These are phyloP conservation scores for Bretziella fagacearum DNA, from an alignment of 2,329 filamentous ascomycete species.

Conservation along the genomic window DNA sequence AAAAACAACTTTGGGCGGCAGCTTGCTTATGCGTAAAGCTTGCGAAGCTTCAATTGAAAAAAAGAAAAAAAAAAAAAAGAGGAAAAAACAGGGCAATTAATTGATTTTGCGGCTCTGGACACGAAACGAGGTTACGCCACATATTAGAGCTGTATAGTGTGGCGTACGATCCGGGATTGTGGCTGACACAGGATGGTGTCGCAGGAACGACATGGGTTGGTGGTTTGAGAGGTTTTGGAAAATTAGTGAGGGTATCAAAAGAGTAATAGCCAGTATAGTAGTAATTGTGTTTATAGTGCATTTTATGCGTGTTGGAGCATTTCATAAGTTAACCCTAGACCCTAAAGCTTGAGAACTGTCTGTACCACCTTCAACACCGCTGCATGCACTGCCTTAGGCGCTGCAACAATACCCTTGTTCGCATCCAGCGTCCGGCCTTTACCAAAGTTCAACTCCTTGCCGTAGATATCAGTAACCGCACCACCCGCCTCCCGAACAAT, in stretches of 20 bases:
- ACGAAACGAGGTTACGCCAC: too few relatives aligned
- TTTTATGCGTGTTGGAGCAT: not conserved
- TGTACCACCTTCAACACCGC: conserved; percentile 69
- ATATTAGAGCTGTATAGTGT: too few relatives aligned
- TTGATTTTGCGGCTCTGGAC: too few relatives aligned
- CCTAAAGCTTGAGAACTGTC: conserved; percentile 42
- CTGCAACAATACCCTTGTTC: conserved; percentile 90
- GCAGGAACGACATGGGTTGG: too few relatives aligned
- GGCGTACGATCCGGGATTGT: too few relatives aligned
- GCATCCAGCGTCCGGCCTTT: conserved; percentile 68
- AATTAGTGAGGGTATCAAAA: not conserved
- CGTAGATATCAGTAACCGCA: conserved; percentile 73
- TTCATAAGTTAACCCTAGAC: not conserved
- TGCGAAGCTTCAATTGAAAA: not conserved
- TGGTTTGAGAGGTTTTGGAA: too few relatives aligned
- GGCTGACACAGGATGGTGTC: too few relatives aligned
- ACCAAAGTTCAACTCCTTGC: conserved; percentile 72
- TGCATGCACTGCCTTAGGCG: conserved; percentile 57
- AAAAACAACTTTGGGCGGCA: not conserved
- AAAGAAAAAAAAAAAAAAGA: too few relatives aligned
- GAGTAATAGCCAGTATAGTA: not conserved
- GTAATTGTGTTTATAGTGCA: not conserved
- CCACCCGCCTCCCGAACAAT: conserved; percentile 91
- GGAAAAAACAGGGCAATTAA: too few relatives aligned
- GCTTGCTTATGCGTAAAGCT: not conserved